Conservation (phyloP, 805 yeast species). For the Candida broadrunensis region DNA sequence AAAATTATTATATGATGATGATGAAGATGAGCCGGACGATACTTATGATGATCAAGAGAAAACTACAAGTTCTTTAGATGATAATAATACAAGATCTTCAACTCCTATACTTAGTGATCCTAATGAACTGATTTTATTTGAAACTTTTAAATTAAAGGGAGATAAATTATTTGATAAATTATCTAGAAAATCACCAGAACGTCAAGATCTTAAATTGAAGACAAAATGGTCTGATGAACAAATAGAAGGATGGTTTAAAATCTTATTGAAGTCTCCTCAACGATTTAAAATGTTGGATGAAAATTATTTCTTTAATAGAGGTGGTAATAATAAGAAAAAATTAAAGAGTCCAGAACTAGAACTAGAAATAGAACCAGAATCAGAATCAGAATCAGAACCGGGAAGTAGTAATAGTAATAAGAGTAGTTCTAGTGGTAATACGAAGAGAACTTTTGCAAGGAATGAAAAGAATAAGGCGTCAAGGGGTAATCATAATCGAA, state of each 20-base stretch:
- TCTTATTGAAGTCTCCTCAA: slow-evolving; percentile 64
- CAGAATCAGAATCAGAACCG: background rate
- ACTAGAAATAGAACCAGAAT: background rate
- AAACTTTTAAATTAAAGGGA: slow-evolving; percentile 46
- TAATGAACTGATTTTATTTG: slow-evolving; percentile 57
- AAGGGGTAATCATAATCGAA: slow-evolving; percentile 65
- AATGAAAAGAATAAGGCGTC: slow-evolving; percentile 57
- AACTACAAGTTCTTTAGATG: slow-evolving; percentile 26
- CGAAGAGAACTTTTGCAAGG: slow-evolving; percentile 29
- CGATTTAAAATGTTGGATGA: slow-evolving; percentile 63
- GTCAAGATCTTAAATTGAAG: slow-evolving; percentile 50
- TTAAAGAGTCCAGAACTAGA: background rate
- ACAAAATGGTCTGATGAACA: slow-evolving; percentile 85
- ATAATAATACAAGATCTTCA: slow-evolving; percentile 5
- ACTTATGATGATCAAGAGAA: slow-evolving; percentile 56
- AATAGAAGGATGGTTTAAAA: slow-evolving; percentile 89
- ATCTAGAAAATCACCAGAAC: slow-evolving; percentile 47
- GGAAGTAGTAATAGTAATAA: background rate
- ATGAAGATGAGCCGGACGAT: slow-evolving; percentile 86
- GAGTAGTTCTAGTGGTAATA: background rate
- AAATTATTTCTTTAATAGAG: slow-evolving; percentile 42
- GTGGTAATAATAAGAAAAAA: slow-evolving; percentile 11
- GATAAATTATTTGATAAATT: slow-evolving; percentile 40
- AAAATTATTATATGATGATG: slow-evolving; percentile 62
- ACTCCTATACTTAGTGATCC: slow-evolving; percentile 20